Conservation (phyloP, 305 asterid genomes). For the Ilex paraguariensis region DNA sequence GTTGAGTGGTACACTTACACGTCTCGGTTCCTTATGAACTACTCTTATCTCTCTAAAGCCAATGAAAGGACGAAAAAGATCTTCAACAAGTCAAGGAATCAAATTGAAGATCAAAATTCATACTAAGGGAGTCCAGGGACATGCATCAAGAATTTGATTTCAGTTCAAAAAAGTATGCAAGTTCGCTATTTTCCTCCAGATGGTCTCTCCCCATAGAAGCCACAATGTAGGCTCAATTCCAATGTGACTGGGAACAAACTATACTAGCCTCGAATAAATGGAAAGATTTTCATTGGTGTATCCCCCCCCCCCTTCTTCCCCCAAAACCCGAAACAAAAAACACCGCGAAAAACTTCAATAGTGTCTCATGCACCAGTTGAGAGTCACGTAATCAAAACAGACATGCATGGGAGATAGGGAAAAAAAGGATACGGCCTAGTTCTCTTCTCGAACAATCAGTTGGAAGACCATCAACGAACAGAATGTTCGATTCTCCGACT, state of each 20-base stretch:
- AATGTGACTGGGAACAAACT: no score
- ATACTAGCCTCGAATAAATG: no score
- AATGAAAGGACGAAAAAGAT: slow-evolving; percentile 73
- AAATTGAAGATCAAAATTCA: neutral
- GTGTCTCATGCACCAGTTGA: neutral
- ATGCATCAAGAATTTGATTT: neutral
- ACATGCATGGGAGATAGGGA: neutral
- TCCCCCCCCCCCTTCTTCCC: no score
- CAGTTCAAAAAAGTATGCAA: neutral
- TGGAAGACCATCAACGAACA: slow-evolving; percentile 76
- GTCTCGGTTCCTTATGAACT: slow-evolving; percentile 70
- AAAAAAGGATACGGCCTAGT: slow-evolving; percentile 68
- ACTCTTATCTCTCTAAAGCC: slow-evolving; percentile 67
- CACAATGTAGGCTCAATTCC: no score
- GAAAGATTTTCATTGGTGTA: no score
- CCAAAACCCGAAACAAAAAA: no score
- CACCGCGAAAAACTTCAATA: neutral
- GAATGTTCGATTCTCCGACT: slow-evolving; percentile 47
- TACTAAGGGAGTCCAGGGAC: no score
- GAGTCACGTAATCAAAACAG: neutral
- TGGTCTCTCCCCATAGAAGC: no score
- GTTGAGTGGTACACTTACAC: slow-evolving; percentile 32
- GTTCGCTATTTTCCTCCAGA: neutral
- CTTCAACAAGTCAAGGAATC: slow-evolving; percentile 44
- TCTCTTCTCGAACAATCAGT: slow-evolving; percentile 75